Percentiles rank a stretch among this genome's conserved stretches.
Conservation (phyloP, 116 monocot genomes). For the Phalaenopsis hybrid region DNA sequence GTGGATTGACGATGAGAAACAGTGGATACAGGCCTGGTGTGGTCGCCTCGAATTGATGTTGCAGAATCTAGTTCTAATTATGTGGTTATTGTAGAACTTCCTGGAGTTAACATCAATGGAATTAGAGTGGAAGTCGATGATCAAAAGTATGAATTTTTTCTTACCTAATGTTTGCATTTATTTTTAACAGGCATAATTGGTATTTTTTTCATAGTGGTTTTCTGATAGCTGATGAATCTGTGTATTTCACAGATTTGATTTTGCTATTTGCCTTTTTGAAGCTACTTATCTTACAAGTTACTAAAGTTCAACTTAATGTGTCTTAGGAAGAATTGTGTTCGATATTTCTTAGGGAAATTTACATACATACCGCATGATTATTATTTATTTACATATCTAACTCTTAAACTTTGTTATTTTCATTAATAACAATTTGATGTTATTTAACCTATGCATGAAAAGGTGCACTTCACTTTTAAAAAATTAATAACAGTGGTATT, state of each 20-base stretch:
- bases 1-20: background rate
- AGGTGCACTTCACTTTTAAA: too few relatives aligned
- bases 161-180: background rate
- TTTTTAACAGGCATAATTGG: background rate
- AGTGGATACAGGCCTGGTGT: conserved; percentile 24
- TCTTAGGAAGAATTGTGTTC: background rate
- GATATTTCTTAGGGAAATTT: background rate
- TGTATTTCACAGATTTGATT: background rate
- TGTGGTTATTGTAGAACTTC: conserved; percentile 45
- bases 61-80: conserved; percentile 30
- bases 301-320: background rate
- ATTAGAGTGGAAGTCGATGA: conserved; percentile 51
- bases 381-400: too few relatives aligned
- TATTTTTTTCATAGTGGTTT: background rate
- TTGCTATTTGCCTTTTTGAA: background rate
- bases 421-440: too few relatives aligned
- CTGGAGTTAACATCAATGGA: conserved; percentile 40
- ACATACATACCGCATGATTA: too few relatives aligned
- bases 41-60: conserved; percentile 59
- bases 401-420: too few relatives aligned
- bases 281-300: background rate
- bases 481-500: too few relatives aligned
- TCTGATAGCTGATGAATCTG: too few relatives aligned
- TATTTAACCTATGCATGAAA: too few relatives aligned
- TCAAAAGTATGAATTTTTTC: conserved; percentile 29